Base-by-base conservation (phyloP, 345 rosid genomes). In the Reutealis trisperma region DNA sequence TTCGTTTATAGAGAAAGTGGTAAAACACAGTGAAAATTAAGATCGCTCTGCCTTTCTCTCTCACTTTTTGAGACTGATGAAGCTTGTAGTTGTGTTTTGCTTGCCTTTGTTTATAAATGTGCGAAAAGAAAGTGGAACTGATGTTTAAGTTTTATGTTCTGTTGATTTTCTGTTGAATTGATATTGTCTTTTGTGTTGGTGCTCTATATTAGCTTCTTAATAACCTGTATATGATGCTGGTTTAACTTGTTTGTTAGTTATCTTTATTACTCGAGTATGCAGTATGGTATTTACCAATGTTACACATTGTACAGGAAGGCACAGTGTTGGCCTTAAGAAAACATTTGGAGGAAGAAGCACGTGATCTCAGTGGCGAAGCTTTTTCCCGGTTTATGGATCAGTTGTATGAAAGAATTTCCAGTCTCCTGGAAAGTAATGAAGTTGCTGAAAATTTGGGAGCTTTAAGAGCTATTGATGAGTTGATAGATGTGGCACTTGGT, bases 371-470 rank as follows among this genome's bases (percentile, higher is more conserved):
- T 64, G 97, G 94, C 44, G 99, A 96, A 84, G 95, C 90, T 51
- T 92, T 95, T 77, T 87, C 94, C 8, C 93, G 98, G 63, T 91
- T 90, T 65, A 89, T 91, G 99, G 97, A 92, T 81, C 97, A 90
- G 60, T 81, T 94, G 75, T 92, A 91, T 72, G 97, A 91, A 37
- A 85, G 92, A 70, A 87, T 96, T 72, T 83, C 94, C 19, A 81
- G 71, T 83, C 89, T 92, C 8, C 71, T 96, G 63, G 97, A 94
- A 66, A 90, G 91, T 79, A 87, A 78, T 47, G 97, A 91, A 72
- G 91, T 88, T 69, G 90, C 94, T 63, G 97, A 96, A 70, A 96
- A 96, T 82, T 72, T 93, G 89, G 98, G 98, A 81, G 99, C 93
- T 44, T 86, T 96, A 41, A 85, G 96, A 86, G 97, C 93, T 52